These are phyloP conservation scores for Verticillium tricorpus DNA, from an alignment of 2,329 filamentous ascomycete species.

Conservation along the genomic window DNA sequence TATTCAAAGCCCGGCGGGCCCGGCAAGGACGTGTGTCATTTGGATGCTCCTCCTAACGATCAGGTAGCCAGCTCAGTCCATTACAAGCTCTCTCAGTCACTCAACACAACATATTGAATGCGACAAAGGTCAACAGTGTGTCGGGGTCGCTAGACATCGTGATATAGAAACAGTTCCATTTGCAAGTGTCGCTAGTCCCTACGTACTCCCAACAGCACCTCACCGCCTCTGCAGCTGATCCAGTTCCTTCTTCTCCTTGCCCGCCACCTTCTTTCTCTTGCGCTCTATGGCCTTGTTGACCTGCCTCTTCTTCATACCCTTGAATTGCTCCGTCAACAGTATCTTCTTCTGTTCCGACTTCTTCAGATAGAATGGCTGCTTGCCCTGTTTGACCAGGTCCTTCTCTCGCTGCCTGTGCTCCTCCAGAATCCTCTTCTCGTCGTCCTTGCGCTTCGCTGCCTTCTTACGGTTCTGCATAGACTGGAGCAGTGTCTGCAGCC, in stretches of 20 bases:
- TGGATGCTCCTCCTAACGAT: no score
- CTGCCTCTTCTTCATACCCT: conserved; percentile 79
- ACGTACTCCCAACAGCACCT: neutral
- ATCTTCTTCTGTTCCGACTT: conserved; percentile 86
- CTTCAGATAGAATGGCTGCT: conserved; percentile 92
- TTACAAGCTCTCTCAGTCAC: no score
- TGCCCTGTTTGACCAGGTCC: conserved; percentile 79
- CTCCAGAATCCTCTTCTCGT: conserved; percentile 63
- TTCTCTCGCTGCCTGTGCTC: conserved; percentile 81
- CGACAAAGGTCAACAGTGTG: no score
- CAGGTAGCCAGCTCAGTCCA: no score
- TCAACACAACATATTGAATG: no score
- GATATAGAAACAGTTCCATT: no score
- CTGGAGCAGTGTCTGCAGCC: conserved; percentile 66
- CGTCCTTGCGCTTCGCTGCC: conserved; percentile 64
- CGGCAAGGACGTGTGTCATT: no score
- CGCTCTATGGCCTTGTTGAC: conserved; percentile 81
- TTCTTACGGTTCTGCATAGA: conserved; percentile 77
- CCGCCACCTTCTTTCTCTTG: conserved; percentile 81
- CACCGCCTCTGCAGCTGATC: conserved; percentile 27
- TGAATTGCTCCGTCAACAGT: conserved; percentile 73
- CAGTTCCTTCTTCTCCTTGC: conserved; percentile 79
- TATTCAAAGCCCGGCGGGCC: no score
- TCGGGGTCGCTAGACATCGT: no score
- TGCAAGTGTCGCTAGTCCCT: neutral